Conservation (phyloP, 1,139 yeast genomes). For the Pichia sp. region DNA sequence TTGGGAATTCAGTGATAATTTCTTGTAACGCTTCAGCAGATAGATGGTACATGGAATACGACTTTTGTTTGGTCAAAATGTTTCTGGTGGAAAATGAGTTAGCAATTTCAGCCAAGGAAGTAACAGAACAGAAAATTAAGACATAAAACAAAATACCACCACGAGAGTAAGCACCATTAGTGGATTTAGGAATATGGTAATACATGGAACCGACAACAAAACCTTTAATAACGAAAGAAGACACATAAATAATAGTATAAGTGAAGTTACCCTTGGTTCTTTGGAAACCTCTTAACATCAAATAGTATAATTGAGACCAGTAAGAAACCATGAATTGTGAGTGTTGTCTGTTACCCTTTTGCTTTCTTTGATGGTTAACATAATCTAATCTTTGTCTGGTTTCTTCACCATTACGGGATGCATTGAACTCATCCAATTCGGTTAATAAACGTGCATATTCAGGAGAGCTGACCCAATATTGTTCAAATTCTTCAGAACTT, state of each 20-base stretch:
- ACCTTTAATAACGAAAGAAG: slow-evolving; percentile 42
- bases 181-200: slow-evolving; percentile 30
- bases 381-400: slow-evolving; percentile 31
- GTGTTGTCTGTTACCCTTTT: slow-evolving; percentile 28
- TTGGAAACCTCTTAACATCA: slow-evolving; percentile 42
- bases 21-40: slow-evolving; percentile 42
- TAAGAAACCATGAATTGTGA: slow-evolving; percentile 42
- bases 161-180: slow-evolving; percentile 34
- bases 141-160: slow-evolving; percentile 38
- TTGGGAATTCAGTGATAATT: slow-evolving; percentile 36
- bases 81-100: slow-evolving; percentile 38
- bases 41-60: slow-evolving; percentile 39
- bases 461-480: slow-evolving; percentile 40
- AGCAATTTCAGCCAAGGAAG: slow-evolving; percentile 38
- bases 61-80: slow-evolving; percentile 38
- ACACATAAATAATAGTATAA: slow-evolving; percentile 38
- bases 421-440: slow-evolving; percentile 29
- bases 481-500: slow-evolving; percentile 41
- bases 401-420: slow-evolving; percentile 22
- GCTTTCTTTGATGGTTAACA: slow-evolving; percentile 33
- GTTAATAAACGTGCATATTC: slow-evolving; percentile 28
- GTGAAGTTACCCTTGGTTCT: slow-evolving; percentile 31
- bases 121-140: slow-evolving; percentile 37
- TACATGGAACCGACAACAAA: slow-evolving; percentile 36
- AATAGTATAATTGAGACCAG: slow-evolving; percentile 38